A percentile compares a stretch with the other conserved stretches of the same genome.
Evolutionary conservation across 1,284 basidiomycete species (phyloP).

Genomic region (Boletus sp.): DNA sequence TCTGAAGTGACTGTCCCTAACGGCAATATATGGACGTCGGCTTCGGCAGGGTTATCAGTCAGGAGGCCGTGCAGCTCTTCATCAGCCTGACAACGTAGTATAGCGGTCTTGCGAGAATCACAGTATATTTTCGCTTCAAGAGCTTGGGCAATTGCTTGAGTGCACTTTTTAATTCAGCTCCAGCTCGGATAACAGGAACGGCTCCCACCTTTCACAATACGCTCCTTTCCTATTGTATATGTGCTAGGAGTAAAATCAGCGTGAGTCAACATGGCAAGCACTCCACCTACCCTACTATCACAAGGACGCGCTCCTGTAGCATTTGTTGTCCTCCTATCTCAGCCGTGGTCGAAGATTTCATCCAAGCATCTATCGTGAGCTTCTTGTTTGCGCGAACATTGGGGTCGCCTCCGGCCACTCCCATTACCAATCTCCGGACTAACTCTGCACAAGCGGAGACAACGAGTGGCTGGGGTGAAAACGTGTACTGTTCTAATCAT

Average conservation of each 20-base stretch:
- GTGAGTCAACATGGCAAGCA: background rate
- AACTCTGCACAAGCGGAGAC: slow-evolving; percentile 89
- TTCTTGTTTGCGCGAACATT: slow-evolving; percentile 14
- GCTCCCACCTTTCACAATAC: slow-evolving; percentile 82
- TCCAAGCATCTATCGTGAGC: slow-evolving; percentile 43
- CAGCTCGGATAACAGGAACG: background rate
- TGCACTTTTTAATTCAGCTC: background rate
- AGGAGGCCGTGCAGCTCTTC: slow-evolving; percentile 77
- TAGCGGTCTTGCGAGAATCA: slow-evolving; percentile 75
- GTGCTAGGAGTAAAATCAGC: slow-evolving; percentile 49
- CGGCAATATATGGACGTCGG: slow-evolving; percentile 84
- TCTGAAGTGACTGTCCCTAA: slow-evolving; percentile 78
- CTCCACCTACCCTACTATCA: slow-evolving; percentile 77
- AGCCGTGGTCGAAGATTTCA: slow-evolving; percentile 27
- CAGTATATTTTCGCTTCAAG: slow-evolving; percentile 88
- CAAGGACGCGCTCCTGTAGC: slow-evolving; percentile 44
- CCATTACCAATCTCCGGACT: slow-evolving; percentile 55
- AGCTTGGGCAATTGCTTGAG: slow-evolving; percentile 76
- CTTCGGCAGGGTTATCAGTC: slow-evolving; percentile 72
- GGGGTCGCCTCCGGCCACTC: slow-evolving; percentile 33
- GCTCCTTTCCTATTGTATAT: slow-evolving; percentile 96
- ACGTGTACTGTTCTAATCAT: slow-evolving; percentile 65
- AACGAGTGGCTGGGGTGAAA: slow-evolving; percentile 91
- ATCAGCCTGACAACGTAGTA: slow-evolving; percentile 80
- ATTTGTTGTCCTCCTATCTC: slow-evolving; percentile 32